Base-by-base conservation (phyloP, 208 protist genomes). In the Angomonas deanei region DNA sequence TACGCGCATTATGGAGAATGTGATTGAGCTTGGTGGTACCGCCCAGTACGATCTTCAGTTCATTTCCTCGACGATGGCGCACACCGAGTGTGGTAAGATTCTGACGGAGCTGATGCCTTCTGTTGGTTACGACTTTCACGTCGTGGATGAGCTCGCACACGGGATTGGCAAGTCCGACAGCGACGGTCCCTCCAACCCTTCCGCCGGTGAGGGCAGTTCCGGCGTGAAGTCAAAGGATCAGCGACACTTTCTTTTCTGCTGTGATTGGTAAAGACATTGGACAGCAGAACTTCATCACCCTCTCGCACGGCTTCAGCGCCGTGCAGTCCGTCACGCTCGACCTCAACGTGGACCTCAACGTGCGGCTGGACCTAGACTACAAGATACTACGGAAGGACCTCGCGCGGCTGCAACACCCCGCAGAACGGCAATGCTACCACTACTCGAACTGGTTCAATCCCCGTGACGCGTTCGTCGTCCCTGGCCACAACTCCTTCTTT, bases 361-460 rank as follows among this genome's bases (percentile, higher is more conserved):
- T 61, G 3, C 53, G 48, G 19, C 28, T 68, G 26, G 26, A 32
- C 19, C 36, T 68, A 3, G 47, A 56, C 3, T 54, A 21, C 30
- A 8, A 28, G 24, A 47, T 34, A 3, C 23, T 61, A 31, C 63
- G 63, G 24, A 28, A 26, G 28, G 33, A 55, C 36, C 31, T 53
- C 38, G 63, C 63, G 13, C 33, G 36, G n/a, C 28, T 68, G 0
- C 34, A 57, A 36, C 38, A 26, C 21, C 53, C 63, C 13, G 38
- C 42, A 2, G 50, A 68, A 42, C 63, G 63, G 30, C 34, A 36
- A 11, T 8, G 36, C 33, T 61, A 47, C 42, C 61, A 68, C 54
- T 68, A 68, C 39, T 46, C 28, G n/a, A 56, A 52, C 42, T 68
- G 63, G 63, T 60, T 32, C 54, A 31, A 61, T 33, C 34, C 59